Conservation (phyloP, 225 moss, liverwort and hornwort species). For the Ulota crispa region DNA sequence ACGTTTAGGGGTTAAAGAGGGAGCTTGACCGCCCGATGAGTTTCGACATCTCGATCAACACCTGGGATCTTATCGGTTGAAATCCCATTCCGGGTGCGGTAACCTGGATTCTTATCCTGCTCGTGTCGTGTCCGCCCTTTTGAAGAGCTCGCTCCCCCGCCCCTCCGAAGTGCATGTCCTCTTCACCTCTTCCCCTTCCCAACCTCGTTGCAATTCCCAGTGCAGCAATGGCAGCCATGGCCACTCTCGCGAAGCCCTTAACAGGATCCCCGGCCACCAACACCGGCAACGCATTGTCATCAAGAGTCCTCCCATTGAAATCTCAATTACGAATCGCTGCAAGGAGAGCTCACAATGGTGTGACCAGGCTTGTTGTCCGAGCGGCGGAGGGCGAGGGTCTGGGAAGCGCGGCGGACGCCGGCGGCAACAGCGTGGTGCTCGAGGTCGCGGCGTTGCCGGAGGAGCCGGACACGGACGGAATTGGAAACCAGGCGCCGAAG, state of each 20-base stretch:
- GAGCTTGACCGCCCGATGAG: too few relatives aligned
- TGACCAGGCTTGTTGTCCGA: conserved; percentile 39
- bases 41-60: not conserved
- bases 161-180: not conserved
- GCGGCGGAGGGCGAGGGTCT: conserved; percentile 48
- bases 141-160: not conserved
- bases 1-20: too few relatives aligned
- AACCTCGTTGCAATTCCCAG: not conserved
- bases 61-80: conserved; percentile 13
- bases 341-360: not conserved
- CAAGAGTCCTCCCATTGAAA: conserved; percentile 4
- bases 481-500: conserved; percentile 39
- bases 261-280: not conserved
- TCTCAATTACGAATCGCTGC: not conserved
- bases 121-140: not conserved
- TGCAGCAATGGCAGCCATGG: conserved; percentile 49
- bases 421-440: conserved; percentile 75
- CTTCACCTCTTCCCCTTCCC: not conserved
- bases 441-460: conserved; percentile 75
- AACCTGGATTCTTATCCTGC: conserved; percentile 32
- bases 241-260: conserved; percentile 44
- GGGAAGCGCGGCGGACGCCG: conserved; percentile 68
- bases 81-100: not conserved
- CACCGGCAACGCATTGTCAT: not conserved
- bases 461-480: conserved; percentile 77